Percentiles rank a stretch among this genome's conserved stretches.
Conservation (phyloP, 768 basidiomycete genomes). For the Mycena epipterygia region DNA sequence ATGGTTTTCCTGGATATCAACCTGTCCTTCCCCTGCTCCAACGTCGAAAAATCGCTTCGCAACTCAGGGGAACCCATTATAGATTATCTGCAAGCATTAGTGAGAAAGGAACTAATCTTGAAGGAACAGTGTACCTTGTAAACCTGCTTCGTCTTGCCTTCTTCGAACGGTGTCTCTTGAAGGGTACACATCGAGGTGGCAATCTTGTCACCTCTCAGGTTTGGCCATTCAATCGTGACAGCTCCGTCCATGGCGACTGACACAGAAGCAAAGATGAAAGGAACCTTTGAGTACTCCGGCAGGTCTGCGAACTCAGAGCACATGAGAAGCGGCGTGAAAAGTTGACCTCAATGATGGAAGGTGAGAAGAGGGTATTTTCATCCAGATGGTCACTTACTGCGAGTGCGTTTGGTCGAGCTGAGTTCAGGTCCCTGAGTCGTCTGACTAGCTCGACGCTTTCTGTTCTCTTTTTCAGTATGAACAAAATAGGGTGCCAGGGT, state of each 20-base stretch:
- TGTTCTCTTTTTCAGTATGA: slow-evolving; percentile 17
- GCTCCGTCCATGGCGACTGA: background rate
- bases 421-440: background rate
- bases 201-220: background rate
- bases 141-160: no score
- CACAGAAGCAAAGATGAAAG: slow-evolving; percentile 9
- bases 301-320: slow-evolving; percentile 4
- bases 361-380: background rate
- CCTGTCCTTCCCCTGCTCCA: background rate
- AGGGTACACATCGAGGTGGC: background rate
- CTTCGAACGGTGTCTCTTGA: no score
- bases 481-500: slow-evolving; percentile 16
- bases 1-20: slow-evolving; percentile 15
- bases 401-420: background rate
- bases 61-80: slow-evolving; percentile 10
- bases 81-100: background rate
- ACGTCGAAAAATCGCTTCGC: slow-evolving; percentile 7
- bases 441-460: slow-evolving; percentile 7
- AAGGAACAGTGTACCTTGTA: slow-evolving; percentile 4
- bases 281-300: slow-evolving; percentile 11
- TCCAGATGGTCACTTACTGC: background rate
- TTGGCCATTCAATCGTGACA: slow-evolving; percentile 6
- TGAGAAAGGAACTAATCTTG: background rate
- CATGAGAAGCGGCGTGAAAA: background rate
- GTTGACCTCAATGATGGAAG: background rate